A percentile compares a stretch with the other conserved stretches of the same genome.
Evolutionary conservation across 495 filamentous ascomycete genomes (phyloP).

Genomic region (Pyronema domesticum): DNA sequence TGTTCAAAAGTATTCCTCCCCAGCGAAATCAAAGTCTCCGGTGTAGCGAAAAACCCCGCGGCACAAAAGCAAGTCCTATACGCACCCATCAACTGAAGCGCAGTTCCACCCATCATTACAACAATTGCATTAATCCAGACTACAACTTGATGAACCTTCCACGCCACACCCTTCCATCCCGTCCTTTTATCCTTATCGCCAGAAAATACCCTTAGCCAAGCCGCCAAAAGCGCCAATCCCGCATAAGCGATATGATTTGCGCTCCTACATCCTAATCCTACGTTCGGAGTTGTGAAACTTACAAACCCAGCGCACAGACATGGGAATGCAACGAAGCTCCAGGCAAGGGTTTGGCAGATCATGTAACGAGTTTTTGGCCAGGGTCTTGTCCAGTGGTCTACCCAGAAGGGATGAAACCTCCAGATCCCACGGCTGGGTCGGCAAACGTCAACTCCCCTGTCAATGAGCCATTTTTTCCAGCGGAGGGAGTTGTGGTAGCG

Average conservation of each 20-base stretch:
- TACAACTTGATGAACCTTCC: constrained; percentile 5
- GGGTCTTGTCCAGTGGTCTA: constrained; percentile 4
- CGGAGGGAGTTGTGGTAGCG: constrained; percentile 18
- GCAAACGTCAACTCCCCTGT: constrained; percentile 16
- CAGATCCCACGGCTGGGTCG: constrained; percentile 10
- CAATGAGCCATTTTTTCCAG: constrained; percentile 18
- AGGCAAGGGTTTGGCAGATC: constrained; percentile 13
- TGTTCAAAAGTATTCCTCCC: constrained; percentile 14
- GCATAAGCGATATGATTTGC: constrained; percentile 23
- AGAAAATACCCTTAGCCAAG: constrained; percentile 9
- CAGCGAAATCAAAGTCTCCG: constrained; percentile 10
- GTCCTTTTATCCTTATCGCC: neutral
- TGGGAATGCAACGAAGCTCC: constrained; percentile 20
- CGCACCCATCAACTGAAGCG: constrained; percentile 16
- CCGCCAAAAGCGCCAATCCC: constrained; percentile 13
- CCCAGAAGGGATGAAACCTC: constrained; percentile 16
- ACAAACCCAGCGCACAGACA: constrained; percentile 19
- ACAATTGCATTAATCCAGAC: constrained; percentile 13
- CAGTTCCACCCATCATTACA: constrained; percentile 16
- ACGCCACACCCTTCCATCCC: neutral
- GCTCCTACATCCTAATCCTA: constrained; percentile 18
- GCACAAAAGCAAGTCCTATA: constrained; percentile 18
- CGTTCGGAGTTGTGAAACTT: constrained; percentile 22
- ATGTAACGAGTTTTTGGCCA: constrained; percentile 8
- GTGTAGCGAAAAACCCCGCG: constrained; percentile 8